These are phyloP conservation scores for Garcia nutans DNA, from an alignment of 345 rosid species.

Conservation along the genomic window DNA sequence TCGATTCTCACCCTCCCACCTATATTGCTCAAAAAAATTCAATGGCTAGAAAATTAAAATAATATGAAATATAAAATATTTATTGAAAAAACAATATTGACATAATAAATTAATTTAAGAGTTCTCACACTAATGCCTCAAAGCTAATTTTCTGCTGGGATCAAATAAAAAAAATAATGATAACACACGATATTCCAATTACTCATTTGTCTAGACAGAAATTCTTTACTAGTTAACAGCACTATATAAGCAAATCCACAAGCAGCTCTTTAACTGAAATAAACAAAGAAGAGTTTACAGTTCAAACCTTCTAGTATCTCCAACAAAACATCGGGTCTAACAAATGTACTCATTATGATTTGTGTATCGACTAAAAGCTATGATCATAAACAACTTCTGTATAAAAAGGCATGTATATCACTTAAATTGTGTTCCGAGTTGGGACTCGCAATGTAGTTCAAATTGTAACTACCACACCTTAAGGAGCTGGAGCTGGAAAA, in stretches of 20 bases:
- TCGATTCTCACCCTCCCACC: no score
- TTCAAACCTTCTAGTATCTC: constrained; percentile 26
- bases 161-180: no score
- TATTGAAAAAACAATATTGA: no score
- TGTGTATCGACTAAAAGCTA: constrained; percentile 29
- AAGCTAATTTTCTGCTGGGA: not conserved
- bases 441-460: constrained; percentile 23
- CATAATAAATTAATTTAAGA: no score
- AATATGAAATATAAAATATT: no score
- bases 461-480: constrained; percentile 20
- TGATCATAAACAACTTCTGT: constrained; percentile 20
- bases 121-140: no score
- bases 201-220: no score
- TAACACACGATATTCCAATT: no score
- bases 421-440: constrained; percentile 26
- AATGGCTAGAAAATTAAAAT: no score
- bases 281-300: constrained; percentile 26
- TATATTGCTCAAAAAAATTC: no score
- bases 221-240: not conserved
- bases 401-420: constrained; percentile 23
- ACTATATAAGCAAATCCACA: not conserved
- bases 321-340: constrained; percentile 23
- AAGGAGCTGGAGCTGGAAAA: constrained; percentile 25
- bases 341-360: constrained; percentile 26
- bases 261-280: not conserved